phyloP scores from a whole-genome alignment of 1,139 yeast genomes.

The Suhomyces coccinellae region DNA sequence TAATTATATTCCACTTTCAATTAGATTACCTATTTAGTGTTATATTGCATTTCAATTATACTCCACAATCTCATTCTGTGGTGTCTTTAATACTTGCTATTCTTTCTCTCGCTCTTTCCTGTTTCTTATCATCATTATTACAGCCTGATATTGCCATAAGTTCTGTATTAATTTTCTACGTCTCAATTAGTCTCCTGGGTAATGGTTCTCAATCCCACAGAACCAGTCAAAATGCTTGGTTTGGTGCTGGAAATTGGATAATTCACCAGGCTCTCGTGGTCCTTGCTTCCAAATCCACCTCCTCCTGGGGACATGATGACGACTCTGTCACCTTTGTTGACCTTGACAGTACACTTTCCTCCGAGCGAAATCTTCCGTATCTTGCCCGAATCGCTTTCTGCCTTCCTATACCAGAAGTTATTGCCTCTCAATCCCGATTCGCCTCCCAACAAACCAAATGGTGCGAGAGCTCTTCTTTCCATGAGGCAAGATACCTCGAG shows the following conservation, averaged over 20 bases:
- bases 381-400: slow-evolving; percentile 22
- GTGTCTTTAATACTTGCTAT: too few species aligned
- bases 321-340: slow-evolving; percentile 43
- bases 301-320: slow-evolving; percentile 50
- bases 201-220: slow-evolving; percentile 35
- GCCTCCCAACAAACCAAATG: slow-evolving; percentile 49
- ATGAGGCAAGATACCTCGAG: slow-evolving; percentile 47
- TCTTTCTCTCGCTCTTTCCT: too few species aligned
- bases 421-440: slow-evolving; percentile 40
- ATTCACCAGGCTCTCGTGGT: slow-evolving; percentile 13
- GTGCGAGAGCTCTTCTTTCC: slow-evolving; percentile 48
- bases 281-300: slow-evolving; percentile 43
- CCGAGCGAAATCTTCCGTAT: slow-evolving; percentile 35
- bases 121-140: too few species aligned
- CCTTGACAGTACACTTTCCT: slow-evolving; percentile 44
- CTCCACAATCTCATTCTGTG: too few species aligned
- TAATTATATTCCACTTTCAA: too few species aligned
- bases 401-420: slow-evolving; percentile 37
- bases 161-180: background rate
- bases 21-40: too few species aligned
- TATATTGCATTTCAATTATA: too few species aligned
- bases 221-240: slow-evolving; percentile 34
- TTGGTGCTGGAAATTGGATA: slow-evolving; percentile 29
- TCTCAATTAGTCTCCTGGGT: slow-evolving; percentile 36
- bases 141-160: too few species aligned